Conservation (phyloP, 2,329 filamentous ascomycete species). For the Colletotrichum trifolii region DNA sequence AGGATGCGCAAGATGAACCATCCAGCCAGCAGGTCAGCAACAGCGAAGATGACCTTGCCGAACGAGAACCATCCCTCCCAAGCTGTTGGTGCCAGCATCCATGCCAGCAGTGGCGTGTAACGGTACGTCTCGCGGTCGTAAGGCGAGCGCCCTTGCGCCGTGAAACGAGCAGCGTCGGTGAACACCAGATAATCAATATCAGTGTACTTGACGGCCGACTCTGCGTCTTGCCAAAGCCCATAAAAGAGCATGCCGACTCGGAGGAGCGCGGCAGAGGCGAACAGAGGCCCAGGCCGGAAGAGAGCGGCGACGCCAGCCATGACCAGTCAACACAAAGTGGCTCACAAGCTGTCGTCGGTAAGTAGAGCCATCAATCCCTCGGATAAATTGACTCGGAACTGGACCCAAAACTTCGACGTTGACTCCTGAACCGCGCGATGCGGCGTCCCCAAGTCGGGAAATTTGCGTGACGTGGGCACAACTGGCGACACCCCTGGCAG, state of each 20-base stretch:
- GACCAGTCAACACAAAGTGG: not conserved
- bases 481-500: conserved; percentile 25
- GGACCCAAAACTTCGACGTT: too few species aligned
- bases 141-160: conserved; percentile 75
- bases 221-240: conserved; percentile 90
- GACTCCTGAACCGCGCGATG: not conserved
- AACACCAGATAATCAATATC: conserved; percentile 99
- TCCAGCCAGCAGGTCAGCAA: conserved; percentile 85
- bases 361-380: too few species aligned
- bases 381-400: too few species aligned
- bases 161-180: conserved; percentile 89
- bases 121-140: conserved; percentile 95
- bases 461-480: conserved; percentile 36
- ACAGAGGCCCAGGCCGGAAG: conserved; percentile 59
- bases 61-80: conserved; percentile 77
- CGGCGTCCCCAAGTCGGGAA: conserved; percentile 25
- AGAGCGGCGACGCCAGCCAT: conserved; percentile 47
- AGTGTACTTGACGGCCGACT: conserved; percentile 95
- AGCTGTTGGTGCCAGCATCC: conserved; percentile 86
- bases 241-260: conserved; percentile 83
- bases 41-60: conserved; percentile 88
- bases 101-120: conserved; percentile 93
- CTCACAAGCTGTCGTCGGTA: too few species aligned
- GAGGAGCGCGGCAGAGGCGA: conserved; percentile 69
- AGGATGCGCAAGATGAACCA: conserved; percentile 72